Conservation (phyloP, 23 red algal genomes). For the Rhodosorus marinus region DNA sequence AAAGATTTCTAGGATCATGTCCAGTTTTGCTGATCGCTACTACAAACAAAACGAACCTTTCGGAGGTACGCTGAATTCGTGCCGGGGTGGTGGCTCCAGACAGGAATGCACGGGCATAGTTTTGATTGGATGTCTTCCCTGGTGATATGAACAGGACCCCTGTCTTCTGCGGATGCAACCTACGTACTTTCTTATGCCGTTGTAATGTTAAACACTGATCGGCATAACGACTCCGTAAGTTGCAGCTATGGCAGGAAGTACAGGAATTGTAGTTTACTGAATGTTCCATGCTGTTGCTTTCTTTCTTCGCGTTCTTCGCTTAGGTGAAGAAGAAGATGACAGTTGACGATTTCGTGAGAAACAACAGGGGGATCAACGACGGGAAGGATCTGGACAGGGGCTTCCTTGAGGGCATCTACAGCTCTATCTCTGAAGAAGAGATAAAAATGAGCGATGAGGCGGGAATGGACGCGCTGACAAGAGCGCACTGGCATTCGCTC, state of each 20-base stretch:
- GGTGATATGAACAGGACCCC: too few species aligned
- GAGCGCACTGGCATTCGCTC: too few species aligned
- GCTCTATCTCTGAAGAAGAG: constrained; percentile 57
- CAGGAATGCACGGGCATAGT: too few species aligned
- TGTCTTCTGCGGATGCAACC: constrained; percentile 73
- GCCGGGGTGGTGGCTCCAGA: too few species aligned
- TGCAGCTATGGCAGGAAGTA: too few species aligned
- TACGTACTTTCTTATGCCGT: constrained; percentile 75
- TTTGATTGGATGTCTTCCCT: too few species aligned
- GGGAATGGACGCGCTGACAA: too few species aligned
- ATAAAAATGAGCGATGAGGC: constrained; percentile 34
- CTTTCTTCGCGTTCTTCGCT: too few species aligned
- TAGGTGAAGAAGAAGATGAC: constrained; percentile 85
- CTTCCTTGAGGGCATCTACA: constrained; percentile 50
- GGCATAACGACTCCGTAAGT: constrained; percentile 71
- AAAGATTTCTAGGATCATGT: constrained; percentile 93
- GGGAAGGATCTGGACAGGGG: constrained; percentile 60
- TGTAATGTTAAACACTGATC: constrained; percentile 93
- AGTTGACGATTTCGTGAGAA: constrained; percentile 81
- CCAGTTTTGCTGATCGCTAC: constrained; percentile 77
- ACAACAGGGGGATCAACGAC: constrained; percentile 92
- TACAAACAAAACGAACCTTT: constrained; percentile 70
- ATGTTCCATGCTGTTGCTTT: too few species aligned
- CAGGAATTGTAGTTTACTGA: too few species aligned
- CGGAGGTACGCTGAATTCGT: too few species aligned